Percentiles rank a stretch among this genome's conserved stretches.
These are phyloP conservation scores for Globisporangium mamillatum DNA, from an alignment of 352 stramenopile genomes.

Conservation along the genomic window DNA sequence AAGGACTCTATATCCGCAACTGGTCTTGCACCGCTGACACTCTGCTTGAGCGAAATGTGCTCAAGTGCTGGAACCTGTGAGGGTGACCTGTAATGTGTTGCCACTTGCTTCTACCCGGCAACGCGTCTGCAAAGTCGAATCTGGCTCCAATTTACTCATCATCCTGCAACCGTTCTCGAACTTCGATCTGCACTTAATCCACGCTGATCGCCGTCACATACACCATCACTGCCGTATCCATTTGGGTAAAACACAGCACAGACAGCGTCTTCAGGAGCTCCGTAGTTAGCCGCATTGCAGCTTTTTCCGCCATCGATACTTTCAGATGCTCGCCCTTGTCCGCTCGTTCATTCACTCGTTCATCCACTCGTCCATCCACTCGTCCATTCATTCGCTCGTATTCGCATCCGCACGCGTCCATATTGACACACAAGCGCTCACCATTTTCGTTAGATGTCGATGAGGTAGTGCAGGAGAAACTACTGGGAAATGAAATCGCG, in stretches of 20 bases:
- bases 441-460: slow-evolving; percentile 78
- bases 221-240: background rate
- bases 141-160: background rate
- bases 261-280: background rate
- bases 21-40: no score
- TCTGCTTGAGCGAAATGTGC: background rate
- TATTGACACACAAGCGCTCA: slow-evolving; percentile 2
- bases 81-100: background rate
- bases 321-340: no score
- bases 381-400: background rate
- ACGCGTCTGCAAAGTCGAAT: background rate
- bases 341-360: background rate
- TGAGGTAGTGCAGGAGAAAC: slow-evolving; percentile 80
- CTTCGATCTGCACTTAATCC: background rate
- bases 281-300: background rate
- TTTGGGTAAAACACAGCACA: background rate
- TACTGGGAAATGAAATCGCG: slow-evolving; percentile 24
- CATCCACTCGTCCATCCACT: background rate
- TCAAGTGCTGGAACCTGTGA: background rate
- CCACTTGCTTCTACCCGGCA: background rate
- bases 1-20: no score
- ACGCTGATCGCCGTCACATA: background rate
- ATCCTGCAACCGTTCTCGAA: background rate
- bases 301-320: no score
- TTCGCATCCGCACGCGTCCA: background rate